Base-by-base conservation (phyloP, 805 yeast species). In the Ogataea angusta region DNA sequence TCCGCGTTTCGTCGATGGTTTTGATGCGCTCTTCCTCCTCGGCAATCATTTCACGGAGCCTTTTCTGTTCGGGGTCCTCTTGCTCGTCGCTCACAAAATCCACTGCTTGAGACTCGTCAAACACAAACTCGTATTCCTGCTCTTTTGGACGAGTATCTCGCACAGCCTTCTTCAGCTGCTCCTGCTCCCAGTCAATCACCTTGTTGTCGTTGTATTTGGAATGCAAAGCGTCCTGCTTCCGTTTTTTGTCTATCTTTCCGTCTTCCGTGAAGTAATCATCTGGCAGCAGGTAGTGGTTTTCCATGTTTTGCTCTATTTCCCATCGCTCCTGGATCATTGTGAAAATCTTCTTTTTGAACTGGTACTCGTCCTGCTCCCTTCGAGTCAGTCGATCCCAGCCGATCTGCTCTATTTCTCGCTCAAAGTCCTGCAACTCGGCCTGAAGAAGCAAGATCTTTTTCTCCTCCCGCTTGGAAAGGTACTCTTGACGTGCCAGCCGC, bases 121-220 rank as follows among this genome's bases (percentile, higher is more conserved):
- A 84, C 0, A 87, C 91, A 63, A 70, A 87, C 10, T 85, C 95
- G 53, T 83, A 86, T 30, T 76, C 60, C 7, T 69, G 68, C 25
- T 60, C 70, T 27, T 13, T 23, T 16, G 25, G 30, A 26, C 21
- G 19, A 12, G 23, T 24, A 19, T 19, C 21, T 6, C 21, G 21
- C 39, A 36, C 17, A 13, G 30, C 43, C 34, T 53, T 47, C 28
- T 56, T 18, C 37, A 49, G 5, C 43, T 23, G 37, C 37, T 47
- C 49, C 2, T 54, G 42, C 49, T 78, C 85, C 85, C 87, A 80
- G 25, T 53, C 57, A 14, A 30, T 40, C n/a, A 35, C 40, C 4
- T 52, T 54, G 5, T 49, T 49, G 15, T 55, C 62, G 5, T 51
- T 53, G 33, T 54, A 61, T 33, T 70, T 67, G 2, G 67, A 54